Percentiles rank a stretch among this genome's conserved stretches.
Evolutionary conservation across 306 rosid genomes (phyloP).

Genomic region (Prunus mira): DNA sequence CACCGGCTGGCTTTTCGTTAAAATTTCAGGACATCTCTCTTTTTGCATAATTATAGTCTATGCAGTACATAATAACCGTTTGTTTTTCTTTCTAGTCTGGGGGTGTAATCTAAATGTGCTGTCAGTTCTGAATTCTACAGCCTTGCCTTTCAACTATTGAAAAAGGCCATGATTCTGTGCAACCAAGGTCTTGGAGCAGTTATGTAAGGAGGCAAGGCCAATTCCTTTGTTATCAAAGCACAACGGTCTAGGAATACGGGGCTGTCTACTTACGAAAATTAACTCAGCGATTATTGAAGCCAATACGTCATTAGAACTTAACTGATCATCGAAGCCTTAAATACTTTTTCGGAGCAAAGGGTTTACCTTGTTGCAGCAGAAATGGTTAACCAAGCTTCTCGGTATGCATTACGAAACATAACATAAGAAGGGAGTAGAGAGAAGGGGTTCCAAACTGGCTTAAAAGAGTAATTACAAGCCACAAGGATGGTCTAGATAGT

Average conservation of each 20-base stretch:
- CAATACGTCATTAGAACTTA: neutral
- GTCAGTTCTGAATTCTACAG: too few relatives aligned
- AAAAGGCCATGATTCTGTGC: neutral
- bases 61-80: too few relatives aligned
- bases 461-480: too few relatives aligned
- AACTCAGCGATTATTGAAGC: neutral
- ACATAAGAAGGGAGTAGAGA: neutral
- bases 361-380: neutral
- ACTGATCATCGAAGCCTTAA: neutral
- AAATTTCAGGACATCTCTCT: neutral
- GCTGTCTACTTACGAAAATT: neutral
- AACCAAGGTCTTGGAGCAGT: neutral
- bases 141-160: too few relatives aligned
- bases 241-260: neutral
- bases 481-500: too few relatives aligned
- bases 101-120: too few relatives aligned
- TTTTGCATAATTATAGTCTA: neutral
- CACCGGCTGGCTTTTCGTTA: neutral
- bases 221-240: neutral
- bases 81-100: too few relatives aligned
- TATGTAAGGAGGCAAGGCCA: neutral
- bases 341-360: neutral
- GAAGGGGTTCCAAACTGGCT: neutral
- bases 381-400: neutral
- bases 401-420: neutral